These are phyloP conservation scores for Penicillium sp. DNA, from an alignment of 2,329 filamentous ascomycete species.

Conservation along the genomic window DNA sequence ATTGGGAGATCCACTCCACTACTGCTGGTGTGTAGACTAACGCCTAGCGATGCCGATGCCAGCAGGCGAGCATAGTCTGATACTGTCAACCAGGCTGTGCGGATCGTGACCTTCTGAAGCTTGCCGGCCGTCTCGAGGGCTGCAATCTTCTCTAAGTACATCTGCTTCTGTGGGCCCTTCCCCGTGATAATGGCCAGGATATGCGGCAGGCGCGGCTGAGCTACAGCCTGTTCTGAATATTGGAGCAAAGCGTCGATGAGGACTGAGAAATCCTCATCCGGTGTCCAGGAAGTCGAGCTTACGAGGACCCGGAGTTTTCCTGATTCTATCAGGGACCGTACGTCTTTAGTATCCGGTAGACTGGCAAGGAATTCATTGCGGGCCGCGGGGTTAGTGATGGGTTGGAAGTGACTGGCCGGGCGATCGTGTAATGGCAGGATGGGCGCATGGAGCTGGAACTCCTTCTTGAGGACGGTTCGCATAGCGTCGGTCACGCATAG, in stretches of 20 bases:
- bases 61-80: conserved; percentile 84
- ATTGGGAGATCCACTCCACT: conserved; percentile 96
- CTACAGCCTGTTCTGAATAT: conserved; percentile 65
- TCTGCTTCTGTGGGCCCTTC: conserved; percentile 80
- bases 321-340: conserved; percentile 63
- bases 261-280: conserved; percentile 91
- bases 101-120: conserved; percentile 71
- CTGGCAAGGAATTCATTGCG: conserved; percentile 65
- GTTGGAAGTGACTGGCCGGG: conserved; percentile 80
- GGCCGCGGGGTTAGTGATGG: conserved; percentile 57
- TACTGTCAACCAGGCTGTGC: conserved; percentile 83
- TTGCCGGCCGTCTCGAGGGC: conserved; percentile 64
- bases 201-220: conserved; percentile 58
- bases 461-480: conserved; percentile 70
- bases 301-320: conserved; percentile 73
- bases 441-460: conserved; percentile 68
- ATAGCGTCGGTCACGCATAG: conserved; percentile 91
- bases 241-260: conserved; percentile 79
- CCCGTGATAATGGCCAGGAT: conserved; percentile 93
- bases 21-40: conserved; percentile 90
- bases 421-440: conserved; percentile 82
- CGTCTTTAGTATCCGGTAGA: conserved; percentile 66
- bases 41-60: conserved; percentile 82
- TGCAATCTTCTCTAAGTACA: conserved; percentile 71
- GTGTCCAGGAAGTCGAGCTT: conserved; percentile 95